Percentiles rank a stretch among this genome's conserved stretches.
These are phyloP conservation scores for Xylariaceae sp. DNA, from an alignment of 2,329 filamentous ascomycete genomes.

Conservation along the genomic window DNA sequence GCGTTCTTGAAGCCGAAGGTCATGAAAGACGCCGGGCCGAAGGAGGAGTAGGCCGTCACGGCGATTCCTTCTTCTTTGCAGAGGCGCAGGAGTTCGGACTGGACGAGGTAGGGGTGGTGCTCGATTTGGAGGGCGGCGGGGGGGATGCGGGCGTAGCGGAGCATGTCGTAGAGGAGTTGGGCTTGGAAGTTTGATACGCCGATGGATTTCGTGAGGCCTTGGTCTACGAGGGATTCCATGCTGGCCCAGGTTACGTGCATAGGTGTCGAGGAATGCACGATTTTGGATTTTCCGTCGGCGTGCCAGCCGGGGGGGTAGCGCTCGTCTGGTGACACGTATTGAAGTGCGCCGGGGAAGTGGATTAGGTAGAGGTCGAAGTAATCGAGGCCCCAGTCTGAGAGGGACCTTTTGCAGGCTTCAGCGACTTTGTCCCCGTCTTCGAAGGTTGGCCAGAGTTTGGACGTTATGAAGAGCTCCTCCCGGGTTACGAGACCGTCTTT, in stretches of 20 bases:
- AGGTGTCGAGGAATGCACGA: constrained; percentile 62
- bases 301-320: constrained; percentile 79
- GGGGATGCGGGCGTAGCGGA: constrained; percentile 70
- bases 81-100: constrained; percentile 65
- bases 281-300: constrained; percentile 58
- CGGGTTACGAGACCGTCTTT: constrained; percentile 77
- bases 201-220: constrained; percentile 67
- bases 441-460: constrained; percentile 92
- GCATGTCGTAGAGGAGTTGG: constrained; percentile 71
- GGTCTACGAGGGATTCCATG: constrained; percentile 70
- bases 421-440: constrained; percentile 75
- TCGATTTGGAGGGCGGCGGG: constrained; percentile 82
- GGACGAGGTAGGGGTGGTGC: constrained; percentile 84
- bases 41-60: constrained; percentile 80
- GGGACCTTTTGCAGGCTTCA: constrained; percentile 71
- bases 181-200: constrained; percentile 82
- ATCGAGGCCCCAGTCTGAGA: constrained; percentile 77
- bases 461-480: constrained; percentile 85
- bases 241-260: constrained; percentile 81
- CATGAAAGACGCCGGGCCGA: constrained; percentile 74
- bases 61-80: constrained; percentile 66
- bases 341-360: constrained; percentile 83
- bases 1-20: constrained; percentile 72
- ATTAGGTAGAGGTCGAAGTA: constrained; percentile 90
- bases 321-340: constrained; percentile 75